Base-by-base conservation (phyloP, 2,329 filamentous ascomycete genomes). In the Sarocladium brachiariae region DNA sequence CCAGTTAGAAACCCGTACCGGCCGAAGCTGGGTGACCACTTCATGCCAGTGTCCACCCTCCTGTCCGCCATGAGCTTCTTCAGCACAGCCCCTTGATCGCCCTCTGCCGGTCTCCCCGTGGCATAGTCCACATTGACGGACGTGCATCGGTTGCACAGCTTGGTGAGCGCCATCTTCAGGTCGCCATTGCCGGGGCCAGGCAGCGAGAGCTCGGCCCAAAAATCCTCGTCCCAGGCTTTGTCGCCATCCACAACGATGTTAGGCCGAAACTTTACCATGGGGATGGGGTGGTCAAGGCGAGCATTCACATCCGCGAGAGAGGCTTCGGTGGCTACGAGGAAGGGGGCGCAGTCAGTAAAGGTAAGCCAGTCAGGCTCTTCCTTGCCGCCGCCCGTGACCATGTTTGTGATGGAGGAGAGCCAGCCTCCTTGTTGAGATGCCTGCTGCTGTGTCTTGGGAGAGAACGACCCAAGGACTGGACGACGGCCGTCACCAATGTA, bases 291-390 rank as follows among this genome's bases (percentile, higher is more conserved):
- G 0, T 74, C 67, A 5, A 89, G 65, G 3, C 82, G 74, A 5
- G 63, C 62, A 30, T 78, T 80, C 43, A 95, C 78, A 57, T 87
- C 75, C 18, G 73, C 67, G n/a, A 91, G 75, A 1, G 87, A 93
- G 2, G 80, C 76, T 53, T 83, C 75, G 1, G 83, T 87, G 4
- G 84, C 76, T 21, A 96, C 66, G 13, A 96, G 76, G 63, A 86
- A 87, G 1, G 88, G 85, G 1, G 87, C 87, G 55, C 80, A 79
- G 65, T 93, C 88, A 34, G 82, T 79, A 66, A 92, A 93, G 2
- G 78, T 80, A 38, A 92, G 74, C 60, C 71, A 77, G 31, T 74
- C 70, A 11, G 70, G 62, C 11, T 74, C 65, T 8, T 52, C 53
- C 2, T 45, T n/a, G 47, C 39, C n/a, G 10, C 57, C 56, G 35